Conservation (phyloP, 805 yeast species). For the Yarrowia yakushimensis region DNA sequence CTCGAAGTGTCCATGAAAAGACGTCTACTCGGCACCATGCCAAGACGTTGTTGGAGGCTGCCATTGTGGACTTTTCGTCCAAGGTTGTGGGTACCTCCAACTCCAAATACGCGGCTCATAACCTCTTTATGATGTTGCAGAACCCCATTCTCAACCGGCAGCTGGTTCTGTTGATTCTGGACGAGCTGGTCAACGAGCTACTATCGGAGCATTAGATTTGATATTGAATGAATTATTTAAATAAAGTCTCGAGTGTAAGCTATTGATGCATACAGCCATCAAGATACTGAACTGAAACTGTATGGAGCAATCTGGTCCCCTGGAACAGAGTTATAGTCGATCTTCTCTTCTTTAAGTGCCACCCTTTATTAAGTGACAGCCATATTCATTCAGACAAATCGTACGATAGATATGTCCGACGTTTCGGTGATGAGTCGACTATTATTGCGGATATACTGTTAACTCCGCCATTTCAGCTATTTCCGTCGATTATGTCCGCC, state of each 20-base stretch:
- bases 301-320: too few relatives aligned
- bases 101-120: conserved; percentile 58
- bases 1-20: conserved; percentile 52
- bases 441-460: too few relatives aligned
- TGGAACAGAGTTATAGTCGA: too few relatives aligned
- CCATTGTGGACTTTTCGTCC: conserved; percentile 63
- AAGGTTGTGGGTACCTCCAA: conserved; percentile 68
- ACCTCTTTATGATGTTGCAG: conserved; percentile 65
- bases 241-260: too few relatives aligned
- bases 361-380: too few relatives aligned
- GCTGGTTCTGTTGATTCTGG: conserved; percentile 56
- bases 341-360: too few relatives aligned
- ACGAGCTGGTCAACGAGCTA: conserved; percentile 50
- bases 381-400: too few relatives aligned
- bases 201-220: conserved; percentile 28
- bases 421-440: too few relatives aligned
- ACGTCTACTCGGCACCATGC: conserved; percentile 57
- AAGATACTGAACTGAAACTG: neutral
- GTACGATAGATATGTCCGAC: too few relatives aligned
- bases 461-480: too few relatives aligned
- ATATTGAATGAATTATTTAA: conserved; percentile 26
- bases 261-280: too few relatives aligned
- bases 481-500: too few relatives aligned
- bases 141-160: conserved; percentile 67
- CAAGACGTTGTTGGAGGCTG: conserved; percentile 48